A percentile compares a stretch with the other conserved stretches of the same genome.
phyloP scores from a whole-genome alignment of 2,329 filamentous ascomycete species.

The Pestalotiopsis sp. region DNA sequence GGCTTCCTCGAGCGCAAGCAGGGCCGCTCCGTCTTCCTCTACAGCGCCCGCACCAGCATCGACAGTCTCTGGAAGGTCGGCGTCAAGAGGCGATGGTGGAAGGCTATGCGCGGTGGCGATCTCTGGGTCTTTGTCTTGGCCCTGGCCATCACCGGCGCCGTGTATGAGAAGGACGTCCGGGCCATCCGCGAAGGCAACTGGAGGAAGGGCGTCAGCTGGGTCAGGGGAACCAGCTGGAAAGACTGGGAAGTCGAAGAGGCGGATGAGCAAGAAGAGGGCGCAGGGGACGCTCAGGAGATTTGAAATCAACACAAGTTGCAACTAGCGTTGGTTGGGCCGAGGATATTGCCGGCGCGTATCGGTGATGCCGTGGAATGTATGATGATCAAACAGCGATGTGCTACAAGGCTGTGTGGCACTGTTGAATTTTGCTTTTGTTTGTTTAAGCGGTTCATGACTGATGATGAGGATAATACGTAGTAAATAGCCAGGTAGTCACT shows the following conservation, averaged over 20 bases:
- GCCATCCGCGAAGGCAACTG: slow-evolving; percentile 69
- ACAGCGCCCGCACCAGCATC: slow-evolving; percentile 75
- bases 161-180: slow-evolving; percentile 73
- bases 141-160: slow-evolving; percentile 74
- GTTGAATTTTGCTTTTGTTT: too few species aligned
- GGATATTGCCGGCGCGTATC: neutral
- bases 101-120: slow-evolving; percentile 79
- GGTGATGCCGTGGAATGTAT: neutral
- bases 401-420: too few species aligned
- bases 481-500: too few species aligned
- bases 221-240: slow-evolving; percentile 74
- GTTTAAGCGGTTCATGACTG: too few species aligned
- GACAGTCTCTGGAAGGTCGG: slow-evolving; percentile 91
- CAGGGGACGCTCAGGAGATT: neutral
- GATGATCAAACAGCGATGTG: too few species aligned
- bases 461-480: too few species aligned
- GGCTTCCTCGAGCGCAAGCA: slow-evolving; percentile 72
- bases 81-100: slow-evolving; percentile 89
- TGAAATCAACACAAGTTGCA: neutral
- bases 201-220: slow-evolving; percentile 73
- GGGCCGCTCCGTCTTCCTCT: slow-evolving; percentile 73
- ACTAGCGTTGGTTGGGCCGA: neutral
- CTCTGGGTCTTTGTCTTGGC: slow-evolving; percentile 81
- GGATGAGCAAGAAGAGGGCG: slow-evolving; percentile 40
- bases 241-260: slow-evolving; percentile 65